Conservation (phyloP, 2,329 filamentous ascomycete genomes). For the Trichocomaceae sp. region DNA sequence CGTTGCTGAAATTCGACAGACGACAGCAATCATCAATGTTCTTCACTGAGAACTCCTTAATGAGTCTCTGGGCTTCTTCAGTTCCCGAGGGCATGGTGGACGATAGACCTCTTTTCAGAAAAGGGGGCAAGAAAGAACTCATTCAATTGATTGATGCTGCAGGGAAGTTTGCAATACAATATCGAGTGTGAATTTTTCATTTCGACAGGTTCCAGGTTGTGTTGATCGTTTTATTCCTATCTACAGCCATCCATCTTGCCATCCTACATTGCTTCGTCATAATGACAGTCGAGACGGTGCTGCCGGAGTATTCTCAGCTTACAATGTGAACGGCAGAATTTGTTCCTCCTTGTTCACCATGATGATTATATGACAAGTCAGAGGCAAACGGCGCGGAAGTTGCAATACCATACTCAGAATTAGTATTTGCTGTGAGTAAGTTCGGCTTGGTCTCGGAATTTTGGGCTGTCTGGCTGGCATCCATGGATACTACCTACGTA, state of each 20-base stretch:
- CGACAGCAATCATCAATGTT: slow-evolving; percentile 16
- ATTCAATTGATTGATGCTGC: not conserved
- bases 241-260: not conserved
- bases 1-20: slow-evolving; percentile 11
- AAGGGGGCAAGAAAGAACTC: not conserved
- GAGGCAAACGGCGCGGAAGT: not conserved
- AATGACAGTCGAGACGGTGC: not conserved
- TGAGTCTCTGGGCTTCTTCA: slow-evolving; percentile 7
- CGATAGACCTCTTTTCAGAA: not conserved
- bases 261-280: not conserved
- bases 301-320: not conserved
- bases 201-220: not conserved
- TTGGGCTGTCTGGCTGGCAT: not conserved
- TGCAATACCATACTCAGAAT: not conserved
- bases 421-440: not conserved
- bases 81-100: slow-evolving; percentile 1
- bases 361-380: not conserved
- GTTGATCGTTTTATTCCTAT: not conserved
- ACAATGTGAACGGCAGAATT: not conserved
- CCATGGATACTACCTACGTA: not conserved
- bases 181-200: not conserved
- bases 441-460: not conserved
- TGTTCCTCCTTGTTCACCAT: not conserved
- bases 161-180: not conserved
- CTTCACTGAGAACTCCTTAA: slow-evolving; percentile 13